Evolutionary conservation across 352 stramenopile genomes (phyloP), one percentile per base, ranked within the genome.

Genomic region (Phytophthora capsici): DNA sequence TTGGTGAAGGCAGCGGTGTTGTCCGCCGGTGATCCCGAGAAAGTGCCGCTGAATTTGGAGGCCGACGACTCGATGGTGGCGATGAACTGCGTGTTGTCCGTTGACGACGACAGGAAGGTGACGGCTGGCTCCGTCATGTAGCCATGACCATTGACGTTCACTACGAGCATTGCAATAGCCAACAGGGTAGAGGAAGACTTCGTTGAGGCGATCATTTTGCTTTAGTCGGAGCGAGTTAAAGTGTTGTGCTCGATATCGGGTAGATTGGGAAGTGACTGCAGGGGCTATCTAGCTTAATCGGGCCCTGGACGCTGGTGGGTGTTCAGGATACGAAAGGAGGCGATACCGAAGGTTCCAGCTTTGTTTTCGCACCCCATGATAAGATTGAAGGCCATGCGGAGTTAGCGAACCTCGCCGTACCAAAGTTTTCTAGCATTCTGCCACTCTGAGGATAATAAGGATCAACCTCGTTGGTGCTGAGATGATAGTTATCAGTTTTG

Each of bases 1-100:
- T 25, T 71, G 37, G 67, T 75, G 51, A 68, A 75, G 9, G 67
- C 55, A 6, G 67, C 67, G 43, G 56, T 55, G 56, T 75, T 75
- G 38, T 65, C 56, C 1, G 54, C 56, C 4, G 67, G 67, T 6
- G 57, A 65, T 1, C 50, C 55, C 1, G 34, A 62, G 56, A 75
- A 75, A 8, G 51, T 59, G 16, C 62, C 67, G 22, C 51, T 63
- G 48, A 73, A 66, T 36, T 53, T 53, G 14, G 67, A 75, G 1
- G 67, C 62, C 4, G 61, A 69, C 14, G 61, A 60, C 30, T 75
- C 67, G 51, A 75, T 75, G 20, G 62, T 75, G 6, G 61, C 67
- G 22, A 64, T 71, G 55, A 61, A 75, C 23, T 70, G 61, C 19
- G 61, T 75, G 25, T 54, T 68, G 62, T 75, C 66, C 17, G 55